Percentiles rank a stretch among this genome's conserved stretches.
phyloP scores from a whole-genome alignment of 257 asterid genomes.

The Scutellaria minor region DNA sequence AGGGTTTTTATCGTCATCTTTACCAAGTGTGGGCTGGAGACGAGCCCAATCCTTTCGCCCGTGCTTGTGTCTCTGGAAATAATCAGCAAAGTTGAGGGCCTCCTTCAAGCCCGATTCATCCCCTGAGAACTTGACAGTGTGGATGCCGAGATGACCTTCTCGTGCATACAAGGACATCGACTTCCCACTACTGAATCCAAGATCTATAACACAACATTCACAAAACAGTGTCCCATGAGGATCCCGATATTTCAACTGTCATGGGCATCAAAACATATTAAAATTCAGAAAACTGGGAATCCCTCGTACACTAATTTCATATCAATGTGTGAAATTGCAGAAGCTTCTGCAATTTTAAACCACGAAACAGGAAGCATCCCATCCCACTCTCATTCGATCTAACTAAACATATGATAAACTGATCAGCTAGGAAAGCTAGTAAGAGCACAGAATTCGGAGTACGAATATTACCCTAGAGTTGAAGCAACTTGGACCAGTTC shows the following conservation, averaged over 20 bases:
- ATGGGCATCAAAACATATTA: background rate
- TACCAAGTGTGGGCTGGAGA: conserved; percentile 53
- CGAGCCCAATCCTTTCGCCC: conserved; percentile 82
- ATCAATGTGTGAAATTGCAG: background rate
- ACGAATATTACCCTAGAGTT: background rate
- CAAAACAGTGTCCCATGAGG: conserved; percentile 30
- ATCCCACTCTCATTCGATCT: background rate
- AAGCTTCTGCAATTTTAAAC: background rate
- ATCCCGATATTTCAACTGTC: background rate
- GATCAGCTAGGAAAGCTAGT: background rate
- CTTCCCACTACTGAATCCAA: conserved; percentile 80
- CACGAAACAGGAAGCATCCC: background rate
- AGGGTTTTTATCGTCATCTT: conserved; percentile 81
- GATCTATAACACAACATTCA: conserved; percentile 59
- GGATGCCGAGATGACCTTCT: conserved; percentile 88
- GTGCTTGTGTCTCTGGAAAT: conserved; percentile 63
- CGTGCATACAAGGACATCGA: conserved; percentile 74
- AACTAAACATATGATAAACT: background rate
- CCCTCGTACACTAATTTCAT: background rate
- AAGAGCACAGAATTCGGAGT: background rate
- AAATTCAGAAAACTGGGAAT: conserved; percentile 5
- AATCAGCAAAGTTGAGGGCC: conserved; percentile 66
- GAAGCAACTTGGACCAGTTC: background rate
- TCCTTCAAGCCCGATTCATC: conserved; percentile 76
- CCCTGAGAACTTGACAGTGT: conserved; percentile 64